Percentiles rank a stretch among this genome's conserved stretches.
Evolutionary conservation across 306 rosid genomes (phyloP).

Genomic region (Pyrus pyrifolia): DNA sequence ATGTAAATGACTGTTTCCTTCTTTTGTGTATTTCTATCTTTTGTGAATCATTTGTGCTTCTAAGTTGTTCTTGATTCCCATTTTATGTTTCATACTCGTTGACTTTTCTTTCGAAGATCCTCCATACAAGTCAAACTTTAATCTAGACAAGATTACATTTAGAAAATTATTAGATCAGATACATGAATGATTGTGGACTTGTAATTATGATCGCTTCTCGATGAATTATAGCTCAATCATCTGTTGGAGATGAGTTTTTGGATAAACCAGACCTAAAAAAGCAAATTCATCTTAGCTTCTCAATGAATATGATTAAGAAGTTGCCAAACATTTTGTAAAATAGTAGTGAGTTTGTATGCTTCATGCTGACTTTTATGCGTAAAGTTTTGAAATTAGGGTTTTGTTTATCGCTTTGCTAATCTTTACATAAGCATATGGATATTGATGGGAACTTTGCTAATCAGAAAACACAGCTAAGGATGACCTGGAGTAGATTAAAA

Average conservation of each 20-base stretch:
- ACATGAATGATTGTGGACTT: too few relatives aligned
- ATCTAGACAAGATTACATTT: too few relatives aligned
- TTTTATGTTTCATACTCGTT: neutral
- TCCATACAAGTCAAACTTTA: too few relatives aligned
- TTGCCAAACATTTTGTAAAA: too few relatives aligned
- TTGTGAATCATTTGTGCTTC: neutral
- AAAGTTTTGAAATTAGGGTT: neutral
- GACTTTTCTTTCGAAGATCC: neutral
- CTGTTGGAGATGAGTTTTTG: too few relatives aligned
- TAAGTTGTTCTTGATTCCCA: neutral
- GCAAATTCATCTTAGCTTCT: too few relatives aligned
- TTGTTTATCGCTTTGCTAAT: neutral
- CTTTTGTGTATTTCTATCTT: neutral
- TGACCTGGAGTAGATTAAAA: neutral
- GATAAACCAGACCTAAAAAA: too few relatives aligned
- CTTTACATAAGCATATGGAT: neutral
- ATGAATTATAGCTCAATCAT: too few relatives aligned
- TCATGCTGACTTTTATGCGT: neutral
- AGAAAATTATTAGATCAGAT: too few relatives aligned
- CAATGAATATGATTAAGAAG: too few relatives aligned
- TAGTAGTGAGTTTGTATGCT: neutral
- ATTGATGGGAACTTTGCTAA: neutral
- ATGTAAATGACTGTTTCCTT: slow-evolving; percentile 12
- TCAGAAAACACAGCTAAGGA: neutral
- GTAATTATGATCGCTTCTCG: too few relatives aligned